Evolutionary conservation across 306 rosid species (phyloP).

Genomic region (Vigna unguiculata): DNA sequence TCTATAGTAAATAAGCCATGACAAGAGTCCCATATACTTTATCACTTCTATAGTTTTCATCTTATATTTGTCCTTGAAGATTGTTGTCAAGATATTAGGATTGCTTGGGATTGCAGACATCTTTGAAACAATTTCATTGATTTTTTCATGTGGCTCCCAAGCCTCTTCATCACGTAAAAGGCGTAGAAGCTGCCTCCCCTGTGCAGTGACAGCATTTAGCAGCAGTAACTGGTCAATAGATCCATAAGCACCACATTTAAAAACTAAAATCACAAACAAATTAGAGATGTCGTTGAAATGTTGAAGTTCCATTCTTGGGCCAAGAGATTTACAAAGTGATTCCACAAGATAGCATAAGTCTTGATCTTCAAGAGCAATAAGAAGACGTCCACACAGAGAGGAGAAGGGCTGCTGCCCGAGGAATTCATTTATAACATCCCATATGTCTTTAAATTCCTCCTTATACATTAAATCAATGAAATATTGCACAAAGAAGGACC

Average conservation of each 20-base stretch:
- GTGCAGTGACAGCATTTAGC: conserved; percentile 70
- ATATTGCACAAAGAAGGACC: conserved; percentile 66
- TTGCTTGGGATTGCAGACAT: conserved; percentile 62
- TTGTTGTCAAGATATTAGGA: conserved; percentile 54
- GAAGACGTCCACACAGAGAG: conserved; percentile 79
- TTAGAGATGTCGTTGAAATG: conserved; percentile 44
- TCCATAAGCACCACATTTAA: conserved; percentile 58
- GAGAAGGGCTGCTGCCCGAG: conserved; percentile 74
- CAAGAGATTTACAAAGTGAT: conserved; percentile 58
- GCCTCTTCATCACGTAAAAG: conserved; percentile 73
- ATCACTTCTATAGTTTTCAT: conserved; percentile 59
- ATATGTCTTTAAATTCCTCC: conserved; percentile 66
- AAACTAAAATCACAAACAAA: conserved; percentile 72
- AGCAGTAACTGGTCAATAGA: conserved; percentile 73
- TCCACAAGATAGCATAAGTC: conserved; percentile 67
- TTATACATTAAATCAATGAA: conserved; percentile 74
- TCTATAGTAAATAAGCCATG: conserved; percentile 76
- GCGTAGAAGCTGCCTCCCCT: conserved; percentile 74
- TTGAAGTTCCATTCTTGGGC: conserved; percentile 54
- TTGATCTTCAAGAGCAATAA: conserved; percentile 74
- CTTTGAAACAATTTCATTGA: conserved; percentile 58
- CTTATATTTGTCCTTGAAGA: conserved; percentile 53
- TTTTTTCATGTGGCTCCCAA: conserved; percentile 51
- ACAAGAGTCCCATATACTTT: conserved; percentile 78
- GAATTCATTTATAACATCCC: conserved; percentile 72